phyloP scores from a whole-genome alignment of 805 yeast genomes.

The Metschnikowia sp. region DNA sequence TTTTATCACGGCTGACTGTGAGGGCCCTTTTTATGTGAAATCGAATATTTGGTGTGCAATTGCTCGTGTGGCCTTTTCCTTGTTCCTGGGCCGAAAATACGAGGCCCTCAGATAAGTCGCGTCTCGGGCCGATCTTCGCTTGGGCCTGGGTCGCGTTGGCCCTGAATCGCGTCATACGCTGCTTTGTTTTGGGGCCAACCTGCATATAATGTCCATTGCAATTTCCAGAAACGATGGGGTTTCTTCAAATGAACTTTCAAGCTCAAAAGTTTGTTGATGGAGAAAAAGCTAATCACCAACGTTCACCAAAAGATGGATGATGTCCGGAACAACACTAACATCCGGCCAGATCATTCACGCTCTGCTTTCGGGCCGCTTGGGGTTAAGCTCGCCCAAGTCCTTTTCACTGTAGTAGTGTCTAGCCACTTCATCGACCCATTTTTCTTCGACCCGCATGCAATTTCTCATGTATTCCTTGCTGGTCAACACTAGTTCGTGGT shows the following conservation, averaged over 20 bases:
- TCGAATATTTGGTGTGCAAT: too few species aligned
- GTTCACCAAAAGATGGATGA: too few species aligned
- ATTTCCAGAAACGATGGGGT: too few species aligned
- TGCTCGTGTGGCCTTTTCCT: too few species aligned
- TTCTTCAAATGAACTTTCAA: too few species aligned
- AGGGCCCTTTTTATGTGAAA: neutral
- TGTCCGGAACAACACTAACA: too few species aligned
- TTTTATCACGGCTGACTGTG: too few species aligned
- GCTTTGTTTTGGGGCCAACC: neutral
- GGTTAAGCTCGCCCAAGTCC: slow-evolving; percentile 18
- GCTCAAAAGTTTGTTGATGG: too few species aligned
- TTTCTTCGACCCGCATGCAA: slow-evolving; percentile 67
- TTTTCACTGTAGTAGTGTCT: slow-evolving; percentile 49
- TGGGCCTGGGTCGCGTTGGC: neutral
- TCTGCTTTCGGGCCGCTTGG: slow-evolving; percentile 6
- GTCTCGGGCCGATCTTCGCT: slow-evolving; percentile 7
- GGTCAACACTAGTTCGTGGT: slow-evolving; percentile 81
- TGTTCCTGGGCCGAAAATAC: too few species aligned
- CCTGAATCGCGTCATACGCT: neutral
- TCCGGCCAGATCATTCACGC: too few species aligned
- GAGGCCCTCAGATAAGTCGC: slow-evolving; percentile 1
- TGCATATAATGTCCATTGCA: neutral
- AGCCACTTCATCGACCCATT: slow-evolving; percentile 73
- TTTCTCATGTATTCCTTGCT: slow-evolving; percentile 86
- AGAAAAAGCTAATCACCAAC: too few species aligned